A percentile compares a stretch with the other conserved stretches of the same genome.
phyloP scores from a whole-genome alignment of 371 early-diverging fungal species.

The Nematocida minor region DNA sequence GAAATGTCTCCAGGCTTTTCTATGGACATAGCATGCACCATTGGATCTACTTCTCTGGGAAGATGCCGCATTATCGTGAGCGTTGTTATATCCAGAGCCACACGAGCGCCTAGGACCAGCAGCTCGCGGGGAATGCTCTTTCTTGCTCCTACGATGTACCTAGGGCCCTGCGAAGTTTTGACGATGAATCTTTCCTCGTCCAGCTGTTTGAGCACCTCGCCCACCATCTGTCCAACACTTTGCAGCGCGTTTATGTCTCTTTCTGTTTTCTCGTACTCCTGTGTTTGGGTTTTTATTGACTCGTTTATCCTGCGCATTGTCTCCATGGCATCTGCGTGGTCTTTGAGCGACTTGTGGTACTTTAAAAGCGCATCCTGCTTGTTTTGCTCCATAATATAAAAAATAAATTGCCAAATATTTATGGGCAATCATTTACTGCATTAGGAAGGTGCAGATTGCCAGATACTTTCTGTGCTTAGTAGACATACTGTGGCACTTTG shows the following conservation, averaged over 20 bases:
- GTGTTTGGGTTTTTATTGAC: slow-evolving; percentile 71
- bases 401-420: slow-evolving; percentile 14
- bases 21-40: slow-evolving; percentile 96
- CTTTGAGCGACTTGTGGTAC: slow-evolving; percentile 23
- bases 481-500: background rate
- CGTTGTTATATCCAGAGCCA: slow-evolving; percentile 96
- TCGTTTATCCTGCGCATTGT: slow-evolving; percentile 50
- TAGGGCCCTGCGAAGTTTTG: slow-evolving; percentile 90
- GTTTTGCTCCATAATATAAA: slow-evolving; percentile 45
- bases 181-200: slow-evolving; percentile 95
- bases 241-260: slow-evolving; percentile 93
- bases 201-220: slow-evolving; percentile 91
- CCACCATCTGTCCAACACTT: slow-evolving; percentile 96
- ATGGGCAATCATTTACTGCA: background rate
- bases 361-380: slow-evolving; percentile 34
- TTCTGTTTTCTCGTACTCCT: slow-evolving; percentile 86
- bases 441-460: too few species aligned
- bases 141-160: slow-evolving; percentile 96
- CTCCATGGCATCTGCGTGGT: slow-evolving; percentile 15
- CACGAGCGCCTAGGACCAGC: slow-evolving; percentile 80
- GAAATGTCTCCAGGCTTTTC: slow-evolving; percentile 75
- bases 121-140: slow-evolving; percentile 82
- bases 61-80: slow-evolving; percentile 94
- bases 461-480: too few species aligned
- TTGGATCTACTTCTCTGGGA: slow-evolving; percentile 95